phyloP scores from a whole-genome alignment of 345 rosid genomes.

The Citrus maxima region DNA sequence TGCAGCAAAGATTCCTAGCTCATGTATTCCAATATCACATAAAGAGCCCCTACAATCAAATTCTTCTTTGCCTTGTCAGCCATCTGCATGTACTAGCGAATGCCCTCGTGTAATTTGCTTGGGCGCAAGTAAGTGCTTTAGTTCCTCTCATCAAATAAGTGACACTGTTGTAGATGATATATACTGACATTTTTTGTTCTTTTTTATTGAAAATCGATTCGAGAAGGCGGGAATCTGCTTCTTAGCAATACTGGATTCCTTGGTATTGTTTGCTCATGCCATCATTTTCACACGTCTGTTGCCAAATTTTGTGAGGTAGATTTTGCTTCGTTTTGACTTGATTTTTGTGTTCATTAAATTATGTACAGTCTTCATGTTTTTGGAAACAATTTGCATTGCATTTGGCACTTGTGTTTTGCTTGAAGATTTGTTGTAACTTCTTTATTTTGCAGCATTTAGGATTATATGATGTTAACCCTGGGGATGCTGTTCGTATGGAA shows the following conservation, averaged over 20 bases:
- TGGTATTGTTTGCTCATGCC: slow-evolving; percentile 51
- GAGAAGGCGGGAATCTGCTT: slow-evolving; percentile 47
- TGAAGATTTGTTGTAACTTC: background rate
- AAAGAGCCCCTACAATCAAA: slow-evolving; percentile 21
- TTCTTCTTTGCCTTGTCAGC: slow-evolving; percentile 16
- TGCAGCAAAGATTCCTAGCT: slow-evolving; percentile 16
- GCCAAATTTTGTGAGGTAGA: slow-evolving; percentile 53
- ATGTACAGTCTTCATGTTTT: background rate
- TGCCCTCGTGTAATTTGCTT: slow-evolving; percentile 42
- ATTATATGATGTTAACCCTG: slow-evolving; percentile 37
- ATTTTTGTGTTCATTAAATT: background rate
- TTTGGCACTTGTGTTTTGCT: background rate
- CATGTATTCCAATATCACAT: slow-evolving; percentile 5
- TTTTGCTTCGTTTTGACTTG: slow-evolving; percentile 9
- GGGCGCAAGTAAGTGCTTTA: slow-evolving; percentile 38
- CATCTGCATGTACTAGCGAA: slow-evolving; percentile 17
- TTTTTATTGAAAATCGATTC: slow-evolving; percentile 4
- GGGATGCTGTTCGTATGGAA: slow-evolving; percentile 46
- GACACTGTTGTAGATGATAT: background rate
- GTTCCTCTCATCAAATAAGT: background rate
- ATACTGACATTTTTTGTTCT: slow-evolving; percentile 4
- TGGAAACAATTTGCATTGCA: background rate
- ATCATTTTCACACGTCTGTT: slow-evolving; percentile 44
- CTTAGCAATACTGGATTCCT: slow-evolving; percentile 47
- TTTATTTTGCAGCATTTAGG: slow-evolving; percentile 46